Evolutionary conservation across 2,329 filamentous ascomycete species (phyloP).

Genomic region (Calonectria ilicicola): DNA sequence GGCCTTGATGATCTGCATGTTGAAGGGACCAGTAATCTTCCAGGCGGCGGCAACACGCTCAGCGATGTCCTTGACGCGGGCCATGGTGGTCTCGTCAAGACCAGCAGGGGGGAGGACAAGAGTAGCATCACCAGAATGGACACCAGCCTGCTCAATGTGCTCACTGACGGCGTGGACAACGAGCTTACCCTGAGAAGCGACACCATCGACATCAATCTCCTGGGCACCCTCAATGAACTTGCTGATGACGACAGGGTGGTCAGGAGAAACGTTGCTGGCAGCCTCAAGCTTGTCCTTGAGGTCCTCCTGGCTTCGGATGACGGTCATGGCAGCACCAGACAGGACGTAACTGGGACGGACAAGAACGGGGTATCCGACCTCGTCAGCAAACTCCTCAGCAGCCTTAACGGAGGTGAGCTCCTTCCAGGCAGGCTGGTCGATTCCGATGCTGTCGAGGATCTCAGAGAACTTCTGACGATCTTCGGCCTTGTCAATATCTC

Average conservation of each 20-base stretch:
- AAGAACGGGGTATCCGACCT: constrained; percentile 92
- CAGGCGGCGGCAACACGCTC: constrained; percentile 96
- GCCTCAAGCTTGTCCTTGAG: constrained; percentile 95
- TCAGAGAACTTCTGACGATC: constrained; percentile 98
- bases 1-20: constrained; percentile 99
- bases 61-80: constrained; percentile 93
- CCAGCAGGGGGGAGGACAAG: constrained; percentile 88
- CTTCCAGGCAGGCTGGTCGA: constrained; percentile 98
- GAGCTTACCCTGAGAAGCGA: constrained; percentile 87
- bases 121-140: constrained; percentile 97
- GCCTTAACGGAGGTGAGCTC: constrained; percentile 91
- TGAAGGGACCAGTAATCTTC: constrained; percentile 98
- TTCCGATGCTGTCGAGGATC: constrained; percentile 95
- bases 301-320: constrained; percentile 88
- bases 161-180: constrained; percentile 93
- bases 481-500: constrained; percentile 97
- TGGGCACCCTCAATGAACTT: constrained; percentile 98
- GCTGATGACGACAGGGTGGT: constrained; percentile 97
- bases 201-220: constrained; percentile 96
- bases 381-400: constrained; percentile 86
- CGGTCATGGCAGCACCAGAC: constrained; percentile 98
- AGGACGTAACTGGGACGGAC: constrained; percentile 96
- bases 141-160: constrained; percentile 96
- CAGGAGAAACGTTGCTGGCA: constrained; percentile 89
- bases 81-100: constrained; percentile 82